A percentile compares a stretch with the other conserved stretches of the same genome.
Conservation (phyloP, 352 stramenopile species). For the Pythium rishiriense region DNA sequence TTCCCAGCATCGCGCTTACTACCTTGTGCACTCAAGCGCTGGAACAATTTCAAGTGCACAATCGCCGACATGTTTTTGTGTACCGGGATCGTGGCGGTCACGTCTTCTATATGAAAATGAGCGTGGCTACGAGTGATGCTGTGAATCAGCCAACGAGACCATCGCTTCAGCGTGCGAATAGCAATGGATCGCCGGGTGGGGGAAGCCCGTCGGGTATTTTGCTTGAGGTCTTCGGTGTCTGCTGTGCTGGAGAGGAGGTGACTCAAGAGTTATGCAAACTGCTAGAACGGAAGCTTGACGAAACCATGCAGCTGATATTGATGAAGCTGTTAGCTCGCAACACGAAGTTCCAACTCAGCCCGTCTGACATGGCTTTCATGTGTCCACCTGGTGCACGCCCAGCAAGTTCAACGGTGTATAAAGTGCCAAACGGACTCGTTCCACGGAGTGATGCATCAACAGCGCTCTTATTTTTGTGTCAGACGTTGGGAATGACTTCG, state of each 20-base stretch:
- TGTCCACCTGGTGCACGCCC: slow-evolving; percentile 51
- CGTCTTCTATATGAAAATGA: slow-evolving; percentile 91
- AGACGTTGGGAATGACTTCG: slow-evolving; percentile 33
- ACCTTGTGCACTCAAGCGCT: slow-evolving; percentile 82
- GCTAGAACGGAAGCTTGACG: slow-evolving; percentile 85
- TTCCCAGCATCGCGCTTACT: slow-evolving; percentile 77
- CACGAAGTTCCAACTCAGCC: slow-evolving; percentile 80
- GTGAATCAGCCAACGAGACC: slow-evolving; percentile 11
- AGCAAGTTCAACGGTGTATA: slow-evolving; percentile 45
- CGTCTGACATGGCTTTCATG: slow-evolving; percentile 74
- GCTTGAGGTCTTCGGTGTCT: slow-evolving; percentile 85
- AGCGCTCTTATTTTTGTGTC: slow-evolving; percentile 31
- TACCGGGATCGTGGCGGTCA: slow-evolving; percentile 83
- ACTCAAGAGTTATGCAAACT: slow-evolving; percentile 80
- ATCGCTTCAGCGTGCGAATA: background rate
- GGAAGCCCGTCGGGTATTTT: slow-evolving; percentile 46
- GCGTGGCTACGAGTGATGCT: slow-evolving; percentile 17
- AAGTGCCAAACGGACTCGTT: slow-evolving; percentile 25
- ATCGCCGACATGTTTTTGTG: slow-evolving; percentile 85
- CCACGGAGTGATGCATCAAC: slow-evolving; percentile 16
- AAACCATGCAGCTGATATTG: slow-evolving; percentile 81
- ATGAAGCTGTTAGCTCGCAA: slow-evolving; percentile 88
- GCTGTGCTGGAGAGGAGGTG: slow-evolving; percentile 76
- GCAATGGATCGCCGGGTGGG: background rate
- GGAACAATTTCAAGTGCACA: slow-evolving; percentile 90